These are phyloP conservation scores for Saccharomycopsis hybrid DNA, from an alignment of 1,139 yeast genomes.

Conservation along the genomic window DNA sequence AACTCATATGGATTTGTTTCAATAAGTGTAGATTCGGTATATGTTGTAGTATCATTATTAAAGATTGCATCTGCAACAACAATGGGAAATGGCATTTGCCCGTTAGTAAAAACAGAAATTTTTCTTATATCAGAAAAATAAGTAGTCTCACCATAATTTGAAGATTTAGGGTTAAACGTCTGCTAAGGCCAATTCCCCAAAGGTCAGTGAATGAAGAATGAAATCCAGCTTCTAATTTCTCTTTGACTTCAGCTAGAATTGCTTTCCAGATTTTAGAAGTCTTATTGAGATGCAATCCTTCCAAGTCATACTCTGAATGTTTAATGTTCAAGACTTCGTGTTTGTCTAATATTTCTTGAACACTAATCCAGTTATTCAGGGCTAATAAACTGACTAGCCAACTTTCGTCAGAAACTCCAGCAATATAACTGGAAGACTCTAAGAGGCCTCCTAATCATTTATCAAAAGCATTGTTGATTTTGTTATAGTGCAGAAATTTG, in stretches of 20 bases:
- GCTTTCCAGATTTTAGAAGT: constrained; percentile 7
- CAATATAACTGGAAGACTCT: constrained; percentile 53
- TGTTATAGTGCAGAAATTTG: constrained; percentile 68
- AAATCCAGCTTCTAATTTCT: constrained; percentile 12
- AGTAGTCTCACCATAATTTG: constrained; percentile 52
- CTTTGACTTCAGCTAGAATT: constrained; percentile 37
- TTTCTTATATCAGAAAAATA: constrained; percentile 10
- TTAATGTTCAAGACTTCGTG: constrained; percentile 49
- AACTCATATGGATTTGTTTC: constrained; percentile 42
- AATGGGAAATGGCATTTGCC: constrained; percentile 65
- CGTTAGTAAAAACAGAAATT: constrained; percentile 40
- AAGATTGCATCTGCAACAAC: constrained; percentile 73
- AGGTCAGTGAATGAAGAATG: constrained; percentile 11
- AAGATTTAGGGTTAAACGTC: constrained; percentile 18
- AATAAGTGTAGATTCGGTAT: constrained; percentile 61
- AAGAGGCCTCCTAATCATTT: constrained; percentile 61
- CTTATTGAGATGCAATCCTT: constrained; percentile 30
- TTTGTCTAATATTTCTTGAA: constrained; percentile 37
- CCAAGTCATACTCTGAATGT: constrained; percentile 40
- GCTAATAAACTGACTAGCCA: constrained; percentile 67
- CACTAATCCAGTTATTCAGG: constrained; percentile 56
- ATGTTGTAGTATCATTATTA: constrained; percentile 52
- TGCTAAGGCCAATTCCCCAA: constrained; percentile 17
- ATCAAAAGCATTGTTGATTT: constrained; percentile 52
- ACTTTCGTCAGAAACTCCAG: constrained; percentile 69